Percentiles rank a stretch among this genome's conserved stretches.
Conservation (phyloP, 2,329 filamentous ascomycete species). For the Ascosphaera acerosa region DNA sequence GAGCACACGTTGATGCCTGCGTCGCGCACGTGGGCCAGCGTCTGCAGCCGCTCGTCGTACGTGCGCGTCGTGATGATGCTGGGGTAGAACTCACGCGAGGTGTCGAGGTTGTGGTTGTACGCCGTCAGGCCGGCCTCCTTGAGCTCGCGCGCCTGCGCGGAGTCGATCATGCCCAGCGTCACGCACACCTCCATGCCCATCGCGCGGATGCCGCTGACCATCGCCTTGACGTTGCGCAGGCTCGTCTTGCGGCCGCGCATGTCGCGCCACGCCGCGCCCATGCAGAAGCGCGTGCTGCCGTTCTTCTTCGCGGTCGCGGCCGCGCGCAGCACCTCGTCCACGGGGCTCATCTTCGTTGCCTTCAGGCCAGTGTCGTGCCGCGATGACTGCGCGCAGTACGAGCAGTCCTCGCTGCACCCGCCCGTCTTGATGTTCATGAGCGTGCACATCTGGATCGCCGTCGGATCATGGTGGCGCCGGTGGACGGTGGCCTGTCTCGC, state of each 20-base stretch:
- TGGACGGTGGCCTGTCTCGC: constrained; percentile 43
- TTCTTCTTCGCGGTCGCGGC: constrained; percentile 56
- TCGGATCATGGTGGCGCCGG: constrained; percentile 61
- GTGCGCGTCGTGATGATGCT: constrained; percentile 61
- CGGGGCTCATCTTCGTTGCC: constrained; percentile 52
- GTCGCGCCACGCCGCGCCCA: constrained; percentile 84
- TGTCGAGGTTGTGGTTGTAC: constrained; percentile 90
- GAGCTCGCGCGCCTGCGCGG: constrained; percentile 52
- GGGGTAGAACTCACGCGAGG: constrained; percentile 69
- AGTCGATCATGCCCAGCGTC: constrained; percentile 83
- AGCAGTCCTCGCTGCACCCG: constrained; percentile 77
- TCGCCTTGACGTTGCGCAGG: constrained; percentile 59
- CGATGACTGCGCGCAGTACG: constrained; percentile 75
- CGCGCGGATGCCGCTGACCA: constrained; percentile 56
- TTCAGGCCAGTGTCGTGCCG: constrained; percentile 54
- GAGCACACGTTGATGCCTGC: constrained; percentile 80
- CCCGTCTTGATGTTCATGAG: constrained; percentile 95
- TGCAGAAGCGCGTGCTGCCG: constrained; percentile 77
- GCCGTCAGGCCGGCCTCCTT: constrained; percentile 67
- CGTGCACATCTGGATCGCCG: constrained; percentile 73
- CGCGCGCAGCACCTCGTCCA: constrained; percentile 56
- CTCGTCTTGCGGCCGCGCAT: constrained; percentile 76
- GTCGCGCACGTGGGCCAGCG: constrained; percentile 53
- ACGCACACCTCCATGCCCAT: constrained; percentile 83
- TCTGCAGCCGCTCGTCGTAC: constrained; percentile 68